Conservation (phyloP, 768 basidiomycete species). For the Suillus weaverae region DNA sequence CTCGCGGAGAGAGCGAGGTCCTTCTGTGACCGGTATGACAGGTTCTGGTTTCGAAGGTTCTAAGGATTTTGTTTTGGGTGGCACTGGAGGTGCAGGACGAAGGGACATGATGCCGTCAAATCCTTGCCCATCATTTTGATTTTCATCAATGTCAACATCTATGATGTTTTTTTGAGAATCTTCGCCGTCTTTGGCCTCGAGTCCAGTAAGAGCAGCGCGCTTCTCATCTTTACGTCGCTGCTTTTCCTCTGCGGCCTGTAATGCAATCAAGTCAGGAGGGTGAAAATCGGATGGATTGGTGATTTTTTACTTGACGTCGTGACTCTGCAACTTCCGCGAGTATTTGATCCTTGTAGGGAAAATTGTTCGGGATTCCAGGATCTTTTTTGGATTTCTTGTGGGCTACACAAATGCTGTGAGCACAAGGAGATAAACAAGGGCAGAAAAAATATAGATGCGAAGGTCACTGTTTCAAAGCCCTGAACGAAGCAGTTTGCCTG, state of each 20-base stretch:
- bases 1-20: constrained; percentile 27
- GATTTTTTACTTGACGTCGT: constrained; percentile 60
- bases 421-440: constrained; percentile 7
- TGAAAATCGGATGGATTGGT: not conserved
- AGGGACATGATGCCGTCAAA: constrained; percentile 42
- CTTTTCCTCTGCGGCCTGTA: constrained; percentile 77
- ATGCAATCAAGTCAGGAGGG: not conserved
- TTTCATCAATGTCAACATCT: constrained; percentile 29
- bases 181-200: constrained; percentile 28
- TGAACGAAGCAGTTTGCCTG: not conserved
- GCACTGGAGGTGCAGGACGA: constrained; percentile 6
- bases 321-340: constrained; percentile 87
- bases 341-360: constrained; percentile 93
- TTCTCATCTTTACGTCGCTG: constrained; percentile 64
- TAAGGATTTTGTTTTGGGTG: constrained; percentile 1
- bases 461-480: not conserved
- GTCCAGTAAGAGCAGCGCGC: constrained; percentile 42
- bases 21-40: constrained; percentile 24
- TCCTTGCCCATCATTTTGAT: constrained; percentile 27
- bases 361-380: constrained; percentile 90
- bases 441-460: not conserved
- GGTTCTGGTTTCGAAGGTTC: constrained; percentile 10
- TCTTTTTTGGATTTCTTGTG: constrained; percentile 67
- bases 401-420: constrained; percentile 41
- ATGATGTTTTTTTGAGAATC: constrained; percentile 30